Conservation (phyloP, 306 rosid genomes). For the Lotus japonicus region DNA sequence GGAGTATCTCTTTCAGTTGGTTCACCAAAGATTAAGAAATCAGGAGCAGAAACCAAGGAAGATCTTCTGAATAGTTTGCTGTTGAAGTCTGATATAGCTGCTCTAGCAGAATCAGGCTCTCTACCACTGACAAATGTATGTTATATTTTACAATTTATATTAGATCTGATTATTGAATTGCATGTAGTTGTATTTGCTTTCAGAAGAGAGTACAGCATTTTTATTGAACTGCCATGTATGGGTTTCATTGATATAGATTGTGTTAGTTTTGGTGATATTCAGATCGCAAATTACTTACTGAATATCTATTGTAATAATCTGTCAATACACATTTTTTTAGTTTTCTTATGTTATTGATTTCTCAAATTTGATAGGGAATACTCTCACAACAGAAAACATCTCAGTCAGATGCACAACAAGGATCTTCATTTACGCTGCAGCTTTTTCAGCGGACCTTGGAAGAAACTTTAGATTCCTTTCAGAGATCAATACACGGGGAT, state of each 20-base stretch:
- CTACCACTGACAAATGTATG: constrained; percentile 60
- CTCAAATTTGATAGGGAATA: constrained; percentile 53
- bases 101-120: constrained; percentile 46
- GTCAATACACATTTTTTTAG: neutral
- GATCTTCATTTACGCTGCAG: constrained; percentile 82
- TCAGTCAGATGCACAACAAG: constrained; percentile 74
- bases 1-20: constrained; percentile 57
- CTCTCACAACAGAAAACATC: constrained; percentile 44
- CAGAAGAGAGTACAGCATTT: neutral
- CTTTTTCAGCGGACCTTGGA: constrained; percentile 89
- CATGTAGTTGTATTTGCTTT: constrained; percentile 3
- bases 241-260: constrained; percentile 4
- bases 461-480: constrained; percentile 78
- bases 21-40: constrained; percentile 89
- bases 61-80: constrained; percentile 65
- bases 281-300: neutral
- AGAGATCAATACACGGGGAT: constrained; percentile 86
- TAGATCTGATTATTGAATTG: constrained; percentile 9
- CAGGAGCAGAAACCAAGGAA: constrained; percentile 84
- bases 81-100: constrained; percentile 55
- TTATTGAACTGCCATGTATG: neutral
- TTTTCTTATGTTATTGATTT: constrained; percentile 18
- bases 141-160: constrained; percentile 10
- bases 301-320: neutral
- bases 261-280: neutral